Evolutionary conservation across 1,139 yeast species (phyloP).

Genomic region (Pichia inconspicua): DNA sequence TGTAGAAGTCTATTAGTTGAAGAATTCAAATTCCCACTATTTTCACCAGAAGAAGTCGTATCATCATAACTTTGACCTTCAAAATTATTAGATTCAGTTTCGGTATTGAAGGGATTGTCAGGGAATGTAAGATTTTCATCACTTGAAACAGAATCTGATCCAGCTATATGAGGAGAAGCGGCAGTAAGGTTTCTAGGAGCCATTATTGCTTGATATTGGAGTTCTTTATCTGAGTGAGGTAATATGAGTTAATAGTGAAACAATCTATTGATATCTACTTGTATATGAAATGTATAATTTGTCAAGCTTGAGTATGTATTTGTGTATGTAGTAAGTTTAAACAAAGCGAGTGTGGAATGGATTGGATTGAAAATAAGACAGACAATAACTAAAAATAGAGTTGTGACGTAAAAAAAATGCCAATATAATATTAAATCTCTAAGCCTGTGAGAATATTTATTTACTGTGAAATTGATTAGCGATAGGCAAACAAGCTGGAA

Average conservation of each 20-base stretch:
- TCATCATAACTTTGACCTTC: conserved; percentile 11
- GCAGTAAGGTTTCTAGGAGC: conserved; percentile 28
- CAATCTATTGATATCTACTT: too few species aligned
- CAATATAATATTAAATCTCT: neutral
- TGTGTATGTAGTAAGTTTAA: too few species aligned
- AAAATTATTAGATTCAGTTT: conserved; percentile 19
- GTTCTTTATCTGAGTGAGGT: too few species aligned
- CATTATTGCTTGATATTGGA: conserved; percentile 12
- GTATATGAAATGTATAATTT: too few species aligned
- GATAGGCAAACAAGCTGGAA: neutral
- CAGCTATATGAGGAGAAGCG: conserved; percentile 26
- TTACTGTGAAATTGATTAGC: too few species aligned
- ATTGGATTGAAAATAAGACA: too few species aligned
- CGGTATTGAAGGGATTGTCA: conserved; percentile 26
- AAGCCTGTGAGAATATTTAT: too few species aligned
- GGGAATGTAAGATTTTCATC: conserved; percentile 8
- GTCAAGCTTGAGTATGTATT: too few species aligned
- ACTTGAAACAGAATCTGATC: conserved; percentile 18
- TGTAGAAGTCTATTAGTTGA: neutral
- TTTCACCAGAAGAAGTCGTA: conserved; percentile 7
- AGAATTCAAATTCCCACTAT: neutral
- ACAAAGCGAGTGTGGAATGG: too few species aligned
- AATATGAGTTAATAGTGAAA: too few species aligned
- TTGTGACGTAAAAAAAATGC: neutral
- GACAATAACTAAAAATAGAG: too few species aligned